These are phyloP conservation scores for Acacia pycnantha DNA, from an alignment of 331 rosid species.

Conservation along the genomic window DNA sequence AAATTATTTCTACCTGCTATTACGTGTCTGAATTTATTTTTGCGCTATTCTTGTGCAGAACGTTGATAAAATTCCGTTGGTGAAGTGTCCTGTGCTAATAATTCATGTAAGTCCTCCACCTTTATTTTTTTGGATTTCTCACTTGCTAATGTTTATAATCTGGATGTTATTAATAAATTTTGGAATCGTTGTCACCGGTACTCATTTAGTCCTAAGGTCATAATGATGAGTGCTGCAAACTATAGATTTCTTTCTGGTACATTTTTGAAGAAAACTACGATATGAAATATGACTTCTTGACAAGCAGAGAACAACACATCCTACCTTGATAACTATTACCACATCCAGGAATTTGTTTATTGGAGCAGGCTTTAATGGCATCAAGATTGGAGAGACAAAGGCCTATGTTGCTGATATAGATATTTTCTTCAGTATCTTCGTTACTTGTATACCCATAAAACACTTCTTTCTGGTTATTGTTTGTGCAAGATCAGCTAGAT, in stretches of 20 bases:
- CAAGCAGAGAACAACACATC: not conserved
- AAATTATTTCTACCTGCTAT: not conserved
- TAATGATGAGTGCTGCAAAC: not conserved
- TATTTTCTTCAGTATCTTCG: conserved; percentile 2
- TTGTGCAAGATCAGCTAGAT: not conserved
- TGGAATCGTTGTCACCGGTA: conserved; percentile 2
- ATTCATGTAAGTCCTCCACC: conserved; percentile 72
- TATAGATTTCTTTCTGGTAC: not conserved
- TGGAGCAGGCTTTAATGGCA: conserved; percentile 20
- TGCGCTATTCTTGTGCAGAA: conserved; percentile 61
- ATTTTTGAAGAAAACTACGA: not conserved
- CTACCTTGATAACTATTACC: not conserved
- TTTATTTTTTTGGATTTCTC: conserved; percentile 14
- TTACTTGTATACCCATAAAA: conserved; percentile 8
- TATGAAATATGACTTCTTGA: not conserved
- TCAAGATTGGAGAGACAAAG: not conserved
- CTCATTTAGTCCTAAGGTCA: conserved; percentile 3
- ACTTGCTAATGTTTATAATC: not conserved
- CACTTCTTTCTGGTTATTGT: not conserved
- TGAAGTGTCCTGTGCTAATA: conserved; percentile 88
- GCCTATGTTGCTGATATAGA: conserved; percentile 15
- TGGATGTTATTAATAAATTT: conserved; percentile 17
- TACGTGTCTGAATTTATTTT: conserved; percentile 30
- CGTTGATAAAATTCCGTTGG: conserved; percentile 85
- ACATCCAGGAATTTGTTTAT: conserved; percentile 18